Evolutionary conservation across 192 early-diverging fungal species (phyloP), one percentile per base, ranked within the genome.

Genomic region (Backusella australiensis): DNA sequence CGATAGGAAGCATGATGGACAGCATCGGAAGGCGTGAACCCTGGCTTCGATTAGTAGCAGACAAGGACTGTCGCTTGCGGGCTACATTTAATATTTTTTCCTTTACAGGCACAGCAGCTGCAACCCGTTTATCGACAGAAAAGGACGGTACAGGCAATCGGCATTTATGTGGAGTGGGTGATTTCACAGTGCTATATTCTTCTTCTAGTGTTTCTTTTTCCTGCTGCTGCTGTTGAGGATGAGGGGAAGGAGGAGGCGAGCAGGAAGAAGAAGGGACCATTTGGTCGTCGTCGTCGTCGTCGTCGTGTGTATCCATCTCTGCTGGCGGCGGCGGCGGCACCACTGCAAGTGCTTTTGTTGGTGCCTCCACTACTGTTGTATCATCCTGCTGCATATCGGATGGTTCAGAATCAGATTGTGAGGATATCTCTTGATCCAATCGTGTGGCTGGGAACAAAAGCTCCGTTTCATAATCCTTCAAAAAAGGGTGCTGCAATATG

Each of bases 21-120:
- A 69, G 44, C 78, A 46, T 73, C 1, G 80, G 80, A 19, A 81
- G 42, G 19, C 80, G 80, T 38, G 80, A 81, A 2, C 80, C 80
- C 56, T 81, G 80, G 36, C 56, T 72, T 39, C 80, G 80, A 71
- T 77, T 67, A 7, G 42, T 56, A 9, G 59, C 68, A 35, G 68
- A 56, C 59, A 81, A 59, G 14, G 72, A 71, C 34, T 73, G 63
- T 41, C 80, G 76, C 32, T 77, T 81, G 12, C 72, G 80, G 8
- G 67, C 69, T 8, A 81, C 76, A 49, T 52, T 71, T 6, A 49
- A 19, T 34, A 81, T 75, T 34, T 77, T 74, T 59, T 78, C 69
- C 29, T 75, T 46, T 19, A 73, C 53, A 34, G 76, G 73, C 8
- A 59, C 71, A 8, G 73, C 68, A 21, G 38, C 68, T 12, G 34